phyloP scores from a whole-genome alignment of 1,284 basidiomycete species.

The Mycena sp. region DNA sequence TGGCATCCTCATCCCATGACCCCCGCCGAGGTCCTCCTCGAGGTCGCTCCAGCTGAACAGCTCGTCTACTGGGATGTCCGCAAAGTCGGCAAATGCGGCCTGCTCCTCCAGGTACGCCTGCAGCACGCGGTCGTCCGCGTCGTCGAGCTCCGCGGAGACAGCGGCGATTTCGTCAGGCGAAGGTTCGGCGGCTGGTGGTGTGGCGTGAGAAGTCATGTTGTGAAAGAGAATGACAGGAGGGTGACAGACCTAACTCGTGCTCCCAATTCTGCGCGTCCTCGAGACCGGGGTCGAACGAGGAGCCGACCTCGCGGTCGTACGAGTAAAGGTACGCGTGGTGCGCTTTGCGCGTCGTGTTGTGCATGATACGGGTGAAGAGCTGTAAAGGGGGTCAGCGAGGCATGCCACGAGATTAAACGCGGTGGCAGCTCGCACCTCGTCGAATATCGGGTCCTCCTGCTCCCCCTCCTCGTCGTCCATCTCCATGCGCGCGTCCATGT shows the following conservation, averaged over 20 bases:
- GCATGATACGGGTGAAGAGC: constrained; percentile 26
- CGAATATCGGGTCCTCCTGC: not conserved
- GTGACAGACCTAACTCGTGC: constrained; percentile 18
- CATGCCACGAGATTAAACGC: not conserved
- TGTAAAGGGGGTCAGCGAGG: not conserved
- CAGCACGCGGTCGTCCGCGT: constrained; percentile 14
- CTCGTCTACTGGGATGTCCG: constrained; percentile 26
- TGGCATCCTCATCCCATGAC: no score
- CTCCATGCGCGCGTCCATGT: not conserved
- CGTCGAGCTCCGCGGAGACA: not conserved
- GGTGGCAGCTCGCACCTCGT: constrained; percentile 4
- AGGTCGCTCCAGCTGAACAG: constrained; percentile 15
- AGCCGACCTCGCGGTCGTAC: constrained; percentile 30
- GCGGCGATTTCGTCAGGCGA: not conserved
- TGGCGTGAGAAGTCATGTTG: no score
- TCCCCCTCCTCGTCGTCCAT: constrained; percentile 8
- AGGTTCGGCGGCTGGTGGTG: not conserved
- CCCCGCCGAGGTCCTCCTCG: constrained; percentile 6
- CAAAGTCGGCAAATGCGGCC: constrained; percentile 25
- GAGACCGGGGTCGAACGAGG: constrained; percentile 11
- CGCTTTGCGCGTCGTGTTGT: constrained; percentile 16
- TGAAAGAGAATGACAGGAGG: not conserved
- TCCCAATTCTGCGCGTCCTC: constrained; percentile 20
- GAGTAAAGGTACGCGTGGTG: constrained; percentile 25
- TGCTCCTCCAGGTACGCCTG: constrained; percentile 21